phyloP scores from a whole-genome alignment of 495 filamentous ascomycete species.

The Diplogelasinospora grovesii region DNA sequence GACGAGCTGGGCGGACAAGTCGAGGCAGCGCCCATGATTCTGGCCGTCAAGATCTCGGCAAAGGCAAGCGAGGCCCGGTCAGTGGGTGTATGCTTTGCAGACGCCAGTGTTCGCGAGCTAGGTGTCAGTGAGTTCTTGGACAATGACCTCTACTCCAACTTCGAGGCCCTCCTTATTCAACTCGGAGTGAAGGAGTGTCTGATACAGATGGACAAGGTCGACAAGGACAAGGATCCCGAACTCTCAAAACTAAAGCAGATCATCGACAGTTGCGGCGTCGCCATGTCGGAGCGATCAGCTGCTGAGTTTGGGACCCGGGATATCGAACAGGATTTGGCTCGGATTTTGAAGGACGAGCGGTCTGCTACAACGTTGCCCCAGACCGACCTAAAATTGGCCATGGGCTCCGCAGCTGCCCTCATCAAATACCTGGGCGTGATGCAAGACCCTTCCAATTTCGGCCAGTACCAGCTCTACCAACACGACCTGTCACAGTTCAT shows the following conservation, averaged over 20 bases:
- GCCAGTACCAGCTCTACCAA: slow-evolving; percentile 94
- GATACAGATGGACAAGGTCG: slow-evolving; percentile 60
- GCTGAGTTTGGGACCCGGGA: slow-evolving; percentile 83
- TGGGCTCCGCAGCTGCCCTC: slow-evolving; percentile 88
- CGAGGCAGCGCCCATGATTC: slow-evolving; percentile 84
- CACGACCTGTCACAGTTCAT: slow-evolving; percentile 97
- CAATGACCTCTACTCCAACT: slow-evolving; percentile 97
- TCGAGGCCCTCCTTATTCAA: slow-evolving; percentile 93
- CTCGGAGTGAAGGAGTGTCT: slow-evolving; percentile 93
- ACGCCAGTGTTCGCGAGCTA: slow-evolving; percentile 92
- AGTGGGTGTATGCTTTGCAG: slow-evolving; percentile 95
- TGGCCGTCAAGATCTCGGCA: slow-evolving; percentile 86
- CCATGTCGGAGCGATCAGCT: slow-evolving; percentile 68
- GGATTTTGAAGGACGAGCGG: slow-evolving; percentile 79
- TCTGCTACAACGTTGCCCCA: slow-evolving; percentile 73
- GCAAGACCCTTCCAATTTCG: slow-evolving; percentile 88
- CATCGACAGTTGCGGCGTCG: slow-evolving; percentile 85
- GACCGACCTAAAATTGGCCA: slow-evolving; percentile 91
- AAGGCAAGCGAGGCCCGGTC: slow-evolving; percentile 78
- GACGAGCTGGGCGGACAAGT: slow-evolving; percentile 87
- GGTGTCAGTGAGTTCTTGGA: slow-evolving; percentile 97
- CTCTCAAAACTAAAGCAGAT: slow-evolving; percentile 80
- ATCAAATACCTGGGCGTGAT: slow-evolving; percentile 94
- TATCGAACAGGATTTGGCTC: slow-evolving; percentile 89
- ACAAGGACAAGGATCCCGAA: slow-evolving; percentile 77